Evolutionary conservation across 495 filamentous ascomycete species (phyloP), one percentile per base, ranked within the genome.

Genomic region (Neurospora sublineolata): DNA sequence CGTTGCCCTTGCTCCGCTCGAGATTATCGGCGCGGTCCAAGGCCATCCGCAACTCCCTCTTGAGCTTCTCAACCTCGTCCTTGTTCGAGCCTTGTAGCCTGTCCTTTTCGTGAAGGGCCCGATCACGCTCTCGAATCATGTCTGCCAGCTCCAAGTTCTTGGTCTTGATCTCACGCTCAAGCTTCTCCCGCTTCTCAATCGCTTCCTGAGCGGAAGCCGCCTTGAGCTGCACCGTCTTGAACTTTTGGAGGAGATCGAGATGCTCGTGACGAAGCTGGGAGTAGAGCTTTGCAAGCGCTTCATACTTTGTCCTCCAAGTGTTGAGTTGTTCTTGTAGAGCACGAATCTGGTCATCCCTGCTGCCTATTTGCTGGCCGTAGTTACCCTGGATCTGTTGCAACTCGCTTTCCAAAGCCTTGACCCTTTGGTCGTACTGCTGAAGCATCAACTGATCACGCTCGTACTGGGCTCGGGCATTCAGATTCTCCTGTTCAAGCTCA

Each of bases 71-170:
- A 30, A 97, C 75, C 76, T 99, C 95, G 60, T 99, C 95, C 77
- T 92, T 93, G 79, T 96, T 94, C 46, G 88, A 90, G 68, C 95
- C 96, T 67, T 86, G 88, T 30, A 92, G 77, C 67, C 95, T 89
- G 77, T 99, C 95, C 74, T 92, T 89, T 60, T 99, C 96, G 73
- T 97, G 93, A 46, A 97, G 80, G n/a, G 95, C 95, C 75, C 95
- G 89, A 79, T 99, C 95, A 76, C 95, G 86, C 80, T 99, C 95
- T 6, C 95, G 89, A 72, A 99, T 99, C 95, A 99, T 97, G 79
- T 98, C 94, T 68, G 95, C 95, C 58, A 99, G 84, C 81, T 99
- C 96, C 20, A 98, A 85, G 79, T 98, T 99, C 88, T 97, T 99
- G 30, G 94, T 97, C 86, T 99, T 99, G 77, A 98, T 91, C 81